phyloP scores from a whole-genome alignment of 2,329 filamentous ascomycete genomes.

The Fusarium sp. region DNA sequence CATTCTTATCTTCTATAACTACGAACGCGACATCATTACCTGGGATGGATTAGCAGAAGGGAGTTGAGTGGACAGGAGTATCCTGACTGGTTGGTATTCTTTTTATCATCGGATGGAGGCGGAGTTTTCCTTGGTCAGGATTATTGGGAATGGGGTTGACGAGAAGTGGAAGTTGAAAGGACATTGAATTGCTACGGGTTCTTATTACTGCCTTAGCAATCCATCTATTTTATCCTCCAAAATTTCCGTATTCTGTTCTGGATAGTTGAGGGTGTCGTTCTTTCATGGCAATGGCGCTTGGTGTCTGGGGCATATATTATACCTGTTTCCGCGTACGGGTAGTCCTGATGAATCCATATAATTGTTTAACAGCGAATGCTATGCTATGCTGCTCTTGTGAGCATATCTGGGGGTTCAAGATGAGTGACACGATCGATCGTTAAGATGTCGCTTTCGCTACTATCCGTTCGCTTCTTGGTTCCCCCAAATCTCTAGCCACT shows the following conservation, averaged over 20 bases:
- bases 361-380: neutral
- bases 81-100: conserved; percentile 31
- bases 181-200: conserved; percentile 33
- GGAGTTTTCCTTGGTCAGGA: conserved; percentile 26
- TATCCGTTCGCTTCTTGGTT: neutral
- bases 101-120: conserved; percentile 31
- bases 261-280: conserved; percentile 39
- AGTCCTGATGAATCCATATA: conserved; percentile 30
- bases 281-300: conserved; percentile 52
- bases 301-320: conserved; percentile 49
- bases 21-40: conserved; percentile 31
- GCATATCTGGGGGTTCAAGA: neutral
- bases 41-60: conserved; percentile 37
- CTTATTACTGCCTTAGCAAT: conserved; percentile 38
- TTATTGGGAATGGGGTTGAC: conserved; percentile 7
- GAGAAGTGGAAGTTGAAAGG: conserved; percentile 23
- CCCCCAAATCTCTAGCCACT: neutral
- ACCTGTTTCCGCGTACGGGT: conserved; percentile 41
- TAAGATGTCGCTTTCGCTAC: neutral
- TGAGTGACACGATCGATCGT: neutral
- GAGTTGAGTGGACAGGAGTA: conserved; percentile 31
- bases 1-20: conserved; percentile 32
- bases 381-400: neutral
- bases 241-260: conserved; percentile 33
- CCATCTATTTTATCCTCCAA: conserved; percentile 40